phyloP scores from a whole-genome alignment of 495 filamentous ascomycete genomes.

The Glutinoglossum americanum region DNA sequence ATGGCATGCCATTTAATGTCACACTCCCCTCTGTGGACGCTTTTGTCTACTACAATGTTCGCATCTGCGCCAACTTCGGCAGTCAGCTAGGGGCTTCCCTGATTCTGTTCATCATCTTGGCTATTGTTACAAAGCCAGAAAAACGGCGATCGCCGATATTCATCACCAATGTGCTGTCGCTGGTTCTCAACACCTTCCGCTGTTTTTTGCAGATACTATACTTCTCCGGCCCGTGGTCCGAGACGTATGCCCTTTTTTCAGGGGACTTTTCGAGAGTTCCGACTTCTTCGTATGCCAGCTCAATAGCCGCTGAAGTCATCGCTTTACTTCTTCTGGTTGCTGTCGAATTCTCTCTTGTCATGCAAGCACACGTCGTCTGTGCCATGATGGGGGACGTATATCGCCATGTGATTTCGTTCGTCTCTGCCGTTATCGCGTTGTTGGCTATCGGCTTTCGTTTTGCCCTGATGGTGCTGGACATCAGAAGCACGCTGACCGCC shows the following conservation, averaged over 20 bases:
- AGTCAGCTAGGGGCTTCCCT: conserved; percentile 53
- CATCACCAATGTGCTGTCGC: conserved; percentile 36
- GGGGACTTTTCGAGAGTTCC: conserved; percentile 33
- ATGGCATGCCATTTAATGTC: conserved; percentile 32
- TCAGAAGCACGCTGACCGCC: conserved; percentile 24
- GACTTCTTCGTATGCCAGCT: conserved; percentile 23
- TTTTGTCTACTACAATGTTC: conserved; percentile 27
- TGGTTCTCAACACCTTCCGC: conserved; percentile 38
- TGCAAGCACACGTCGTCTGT: conserved; percentile 52
- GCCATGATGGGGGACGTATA: conserved; percentile 20
- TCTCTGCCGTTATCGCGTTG: conserved; percentile 32
- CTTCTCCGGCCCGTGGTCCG: conserved; percentile 33
- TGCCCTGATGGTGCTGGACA: conserved; percentile 33
- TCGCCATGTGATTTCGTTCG: conserved; percentile 20
- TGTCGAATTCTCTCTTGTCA: conserved; percentile 41
- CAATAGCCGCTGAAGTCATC: conserved; percentile 30
- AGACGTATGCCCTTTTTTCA: conserved; percentile 36
- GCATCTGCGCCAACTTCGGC: conserved; percentile 44
- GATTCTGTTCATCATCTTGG: conserved; percentile 40
- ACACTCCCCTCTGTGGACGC: conserved; percentile 25
- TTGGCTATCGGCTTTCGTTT: conserved; percentile 37
- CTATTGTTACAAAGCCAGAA: conserved; percentile 37
- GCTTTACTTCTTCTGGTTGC: conserved; percentile 34
- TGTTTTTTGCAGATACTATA: conserved; percentile 34
- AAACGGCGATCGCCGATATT: conserved; percentile 41